Percentiles rank a stretch among this genome's conserved stretches.
Conservation (phyloP, 2,329 filamentous ascomycete genomes). For the Trichophyton mentagrophytes region DNA sequence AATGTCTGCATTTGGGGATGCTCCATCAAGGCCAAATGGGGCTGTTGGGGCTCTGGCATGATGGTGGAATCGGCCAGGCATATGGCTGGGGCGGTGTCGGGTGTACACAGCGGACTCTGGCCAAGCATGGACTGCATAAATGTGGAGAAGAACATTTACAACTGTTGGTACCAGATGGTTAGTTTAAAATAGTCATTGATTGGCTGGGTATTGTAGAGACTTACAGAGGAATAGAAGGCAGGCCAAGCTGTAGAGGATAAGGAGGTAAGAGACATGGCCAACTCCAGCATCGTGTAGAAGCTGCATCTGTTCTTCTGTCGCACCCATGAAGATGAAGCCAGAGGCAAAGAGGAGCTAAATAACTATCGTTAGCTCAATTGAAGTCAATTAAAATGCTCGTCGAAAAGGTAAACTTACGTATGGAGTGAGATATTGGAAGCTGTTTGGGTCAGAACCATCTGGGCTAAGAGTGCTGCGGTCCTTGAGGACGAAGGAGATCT, state of each 20-base stretch:
- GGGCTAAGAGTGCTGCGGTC: slow-evolving; percentile 54
- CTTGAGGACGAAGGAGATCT: slow-evolving; percentile 74
- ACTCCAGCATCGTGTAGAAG: slow-evolving; percentile 61
- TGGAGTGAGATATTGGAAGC: slow-evolving; percentile 57
- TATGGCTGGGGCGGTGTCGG: not conserved
- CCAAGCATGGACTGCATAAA: slow-evolving; percentile 59
- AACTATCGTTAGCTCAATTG: slow-evolving; percentile 2
- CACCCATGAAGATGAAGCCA: slow-evolving; percentile 94
- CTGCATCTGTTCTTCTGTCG: slow-evolving; percentile 90
- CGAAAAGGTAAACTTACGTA: slow-evolving; percentile 46
- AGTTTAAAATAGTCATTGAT: slow-evolving; percentile 8
- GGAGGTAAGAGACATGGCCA: slow-evolving; percentile 80
- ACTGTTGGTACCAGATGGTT: slow-evolving; percentile 35
- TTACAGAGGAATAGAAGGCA: slow-evolving; percentile 80
- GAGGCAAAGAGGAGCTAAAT: slow-evolving; percentile 72
- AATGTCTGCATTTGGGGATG: not conserved
- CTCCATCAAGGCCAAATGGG: slow-evolving; percentile 1
- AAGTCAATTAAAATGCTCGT: not conserved
- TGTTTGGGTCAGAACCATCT: slow-evolving; percentile 58
- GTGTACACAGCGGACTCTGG: slow-evolving; percentile 24
- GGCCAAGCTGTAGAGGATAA: slow-evolving; percentile 81
- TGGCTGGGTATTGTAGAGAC: slow-evolving; percentile 17
- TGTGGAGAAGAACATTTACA: slow-evolving; percentile 67
- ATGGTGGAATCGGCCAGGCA: slow-evolving; percentile 1
- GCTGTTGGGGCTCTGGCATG: slow-evolving; percentile 3